These are phyloP conservation scores for Fagopyrum tataricum DNA, from an alignment of 148 eudicot species.

Conservation along the genomic window DNA sequence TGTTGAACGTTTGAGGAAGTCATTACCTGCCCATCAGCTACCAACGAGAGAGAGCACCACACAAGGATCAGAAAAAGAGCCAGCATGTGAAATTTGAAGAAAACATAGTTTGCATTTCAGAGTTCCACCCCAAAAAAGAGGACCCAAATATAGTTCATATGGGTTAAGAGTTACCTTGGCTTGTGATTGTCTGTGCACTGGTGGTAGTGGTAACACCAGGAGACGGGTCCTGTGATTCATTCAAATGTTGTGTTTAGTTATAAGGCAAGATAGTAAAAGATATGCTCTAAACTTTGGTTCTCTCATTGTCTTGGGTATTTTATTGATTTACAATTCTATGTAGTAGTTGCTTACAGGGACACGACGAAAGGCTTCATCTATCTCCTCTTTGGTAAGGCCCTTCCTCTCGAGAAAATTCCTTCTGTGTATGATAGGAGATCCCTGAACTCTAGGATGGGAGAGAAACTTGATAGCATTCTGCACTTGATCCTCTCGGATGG, in stretches of 20 bases:
- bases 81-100: background rate
- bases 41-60: conserved; percentile 11
- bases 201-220: conserved; percentile 31
- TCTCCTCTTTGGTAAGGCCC: conserved; percentile 97
- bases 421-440: conserved; percentile 82
- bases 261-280: conserved; percentile 6
- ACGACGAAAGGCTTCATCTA: conserved; percentile 95
- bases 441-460: conserved; percentile 90
- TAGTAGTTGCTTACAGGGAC: conserved; percentile 67
- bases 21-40: conserved; percentile 45
- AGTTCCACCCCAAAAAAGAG: background rate
- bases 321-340: background rate
- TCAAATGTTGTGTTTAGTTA: background rate
- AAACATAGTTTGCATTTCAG: background rate
- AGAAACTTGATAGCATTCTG: conserved; percentile 88
- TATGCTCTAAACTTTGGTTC: background rate
- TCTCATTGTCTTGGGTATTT: background rate
- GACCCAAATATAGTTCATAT: background rate
- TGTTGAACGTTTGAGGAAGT: conserved; percentile 43
- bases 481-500: conserved; percentile 89
- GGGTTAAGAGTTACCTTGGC: conserved; percentile 44
- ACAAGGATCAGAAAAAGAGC: background rate
- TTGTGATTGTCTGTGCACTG: conserved; percentile 35
- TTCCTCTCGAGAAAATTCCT: conserved; percentile 94
- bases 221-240: conserved; percentile 55